These are phyloP conservation scores for Ogataea salicorniae DNA, from an alignment of 805 yeast genomes.

Conservation along the genomic window DNA sequence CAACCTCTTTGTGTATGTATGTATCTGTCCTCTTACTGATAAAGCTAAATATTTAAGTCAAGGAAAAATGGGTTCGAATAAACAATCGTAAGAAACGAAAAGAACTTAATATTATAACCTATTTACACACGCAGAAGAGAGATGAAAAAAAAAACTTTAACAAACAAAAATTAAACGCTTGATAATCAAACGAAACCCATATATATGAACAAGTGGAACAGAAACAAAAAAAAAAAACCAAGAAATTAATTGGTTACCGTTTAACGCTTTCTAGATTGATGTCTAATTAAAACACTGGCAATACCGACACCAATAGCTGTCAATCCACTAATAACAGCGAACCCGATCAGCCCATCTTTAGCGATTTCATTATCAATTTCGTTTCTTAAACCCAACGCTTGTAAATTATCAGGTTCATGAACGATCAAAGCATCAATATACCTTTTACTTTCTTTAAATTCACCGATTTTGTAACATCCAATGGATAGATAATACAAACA, in stretches of 20 bases:
- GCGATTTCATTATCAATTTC: constrained; percentile 82
- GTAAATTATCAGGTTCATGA: constrained; percentile 81
- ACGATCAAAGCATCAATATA: constrained; percentile 73
- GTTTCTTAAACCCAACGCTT: constrained; percentile 64
- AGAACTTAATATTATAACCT: background rate
- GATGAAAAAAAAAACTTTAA: background rate
- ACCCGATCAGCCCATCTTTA: constrained; percentile 81
- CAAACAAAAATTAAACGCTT: background rate
- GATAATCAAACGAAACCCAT: background rate
- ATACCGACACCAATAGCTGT: constrained; percentile 74
- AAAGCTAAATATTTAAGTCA: background rate
- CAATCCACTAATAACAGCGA: constrained; percentile 82
- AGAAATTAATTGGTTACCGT: no score
- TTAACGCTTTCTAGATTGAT: constrained; percentile 14
- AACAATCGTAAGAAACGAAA: background rate
- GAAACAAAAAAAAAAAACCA: no score
- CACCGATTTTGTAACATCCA: constrained; percentile 86
- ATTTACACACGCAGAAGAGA: background rate
- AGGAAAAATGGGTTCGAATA: background rate
- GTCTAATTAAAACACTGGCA: constrained; percentile 19
- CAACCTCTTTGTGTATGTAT: no score
- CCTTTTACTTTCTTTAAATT: constrained; percentile 77
- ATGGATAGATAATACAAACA: constrained; percentile 81
- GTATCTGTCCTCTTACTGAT: no score
- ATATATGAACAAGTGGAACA: background rate